These are phyloP conservation scores for Vaccinium macrocarpon DNA, from an alignment of 148 eudicot species.

Conservation along the genomic window DNA sequence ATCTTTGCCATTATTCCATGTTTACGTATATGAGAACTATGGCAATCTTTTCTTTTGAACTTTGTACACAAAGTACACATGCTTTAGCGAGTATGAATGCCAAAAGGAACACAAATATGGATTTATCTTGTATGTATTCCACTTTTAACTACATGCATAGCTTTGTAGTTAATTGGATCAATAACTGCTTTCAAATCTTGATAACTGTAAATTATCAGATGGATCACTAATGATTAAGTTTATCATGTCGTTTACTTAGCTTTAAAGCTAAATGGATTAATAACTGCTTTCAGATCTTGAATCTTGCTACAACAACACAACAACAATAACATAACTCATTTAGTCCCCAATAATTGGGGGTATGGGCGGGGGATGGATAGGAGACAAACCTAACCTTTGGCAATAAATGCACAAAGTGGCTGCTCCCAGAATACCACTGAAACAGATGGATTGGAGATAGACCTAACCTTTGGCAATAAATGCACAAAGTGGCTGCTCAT, in stretches of 20 bases:
- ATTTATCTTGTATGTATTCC: neutral
- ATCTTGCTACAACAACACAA: too few species aligned
- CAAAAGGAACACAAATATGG: neutral
- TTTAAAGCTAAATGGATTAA: too few species aligned
- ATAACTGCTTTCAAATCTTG: neutral
- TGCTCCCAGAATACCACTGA: too few species aligned
- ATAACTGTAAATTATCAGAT: neutral
- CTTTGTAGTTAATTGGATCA: neutral
- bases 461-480: too few species aligned
- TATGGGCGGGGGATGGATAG: too few species aligned
- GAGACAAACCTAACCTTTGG: too few species aligned
- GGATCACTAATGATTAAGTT: constrained; percentile 1
- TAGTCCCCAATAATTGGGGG: too few species aligned
- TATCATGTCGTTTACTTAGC: neutral
- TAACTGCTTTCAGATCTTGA: too few species aligned
- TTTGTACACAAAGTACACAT: neutral
- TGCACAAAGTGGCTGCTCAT: too few species aligned
- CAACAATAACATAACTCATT: too few species aligned
- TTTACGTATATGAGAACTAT: neutral
- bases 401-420: too few species aligned
- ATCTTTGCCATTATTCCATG: neutral
- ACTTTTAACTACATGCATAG: neutral
- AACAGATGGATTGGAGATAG: too few species aligned
- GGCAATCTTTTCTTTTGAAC: neutral
- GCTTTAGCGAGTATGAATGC: neutral